Conservation (phyloP, 768 basidiomycete genomes). For the Paxillus ammoniavirescens region DNA sequence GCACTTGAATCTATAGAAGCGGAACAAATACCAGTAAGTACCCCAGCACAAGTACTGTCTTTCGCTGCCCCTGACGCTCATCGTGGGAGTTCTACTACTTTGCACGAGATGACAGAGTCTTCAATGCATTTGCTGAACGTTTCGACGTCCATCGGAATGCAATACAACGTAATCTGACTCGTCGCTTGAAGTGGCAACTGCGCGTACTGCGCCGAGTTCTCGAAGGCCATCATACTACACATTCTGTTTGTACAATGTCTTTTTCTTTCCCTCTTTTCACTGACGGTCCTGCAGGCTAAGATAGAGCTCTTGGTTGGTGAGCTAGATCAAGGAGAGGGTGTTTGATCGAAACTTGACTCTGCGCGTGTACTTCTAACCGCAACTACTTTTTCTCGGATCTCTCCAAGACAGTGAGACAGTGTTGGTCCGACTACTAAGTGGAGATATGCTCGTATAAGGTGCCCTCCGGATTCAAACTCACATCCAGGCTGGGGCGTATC, state of each 20-base stretch:
- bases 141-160: constrained; percentile 37
- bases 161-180: constrained; percentile 48
- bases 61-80: background rate
- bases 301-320: constrained; percentile 59
- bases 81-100: constrained; percentile 72
- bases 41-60: background rate
- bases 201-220: constrained; percentile 59
- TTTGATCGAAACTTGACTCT: constrained; percentile 28
- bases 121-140: constrained; percentile 59
- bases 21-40: constrained; percentile 70
- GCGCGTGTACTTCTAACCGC: constrained; percentile 1
- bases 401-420: background rate
- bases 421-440: background rate
- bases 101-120: constrained; percentile 87
- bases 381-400: background rate
- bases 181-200: constrained; percentile 70
- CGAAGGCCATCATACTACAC: constrained; percentile 64
- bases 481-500: constrained; percentile 70
- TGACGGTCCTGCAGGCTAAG: constrained; percentile 45
- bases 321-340: constrained; percentile 62
- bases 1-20: constrained; percentile 57
- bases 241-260: constrained; percentile 47
- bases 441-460: constrained; percentile 70
- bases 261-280: background rate
- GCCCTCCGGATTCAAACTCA: constrained; percentile 60